Conservation (phyloP, 768 basidiomycete genomes). For the Boletus vinaceobasis region DNA sequence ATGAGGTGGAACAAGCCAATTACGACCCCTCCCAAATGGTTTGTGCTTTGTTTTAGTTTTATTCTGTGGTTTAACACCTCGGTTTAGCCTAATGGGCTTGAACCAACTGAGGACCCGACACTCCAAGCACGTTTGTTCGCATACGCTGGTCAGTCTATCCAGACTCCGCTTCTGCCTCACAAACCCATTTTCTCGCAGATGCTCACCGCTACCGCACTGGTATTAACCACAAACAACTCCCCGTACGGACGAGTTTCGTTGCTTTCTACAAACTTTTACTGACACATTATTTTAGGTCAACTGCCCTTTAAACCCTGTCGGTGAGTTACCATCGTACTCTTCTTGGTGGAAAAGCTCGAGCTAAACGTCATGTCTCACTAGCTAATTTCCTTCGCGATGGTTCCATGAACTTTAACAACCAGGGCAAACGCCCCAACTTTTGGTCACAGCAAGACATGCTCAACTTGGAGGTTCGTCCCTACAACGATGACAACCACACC, state of each 20-base stretch:
- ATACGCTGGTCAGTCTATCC: slow-evolving; percentile 41
- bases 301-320: slow-evolving; percentile 36
- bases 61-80: background rate
- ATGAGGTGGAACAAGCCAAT: slow-evolving; percentile 42
- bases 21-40: slow-evolving; percentile 52
- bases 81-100: slow-evolving; percentile 33
- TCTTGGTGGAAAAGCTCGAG: too few relatives aligned
- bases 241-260: slow-evolving; percentile 16
- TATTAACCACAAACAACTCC: slow-evolving; percentile 38
- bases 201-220: slow-evolving; percentile 40
- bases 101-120: slow-evolving; percentile 54
- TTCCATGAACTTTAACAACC: slow-evolving; percentile 35
- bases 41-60: background rate
- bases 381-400: slow-evolving; percentile 41
- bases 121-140: slow-evolving; percentile 57
- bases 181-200: slow-evolving; percentile 17
- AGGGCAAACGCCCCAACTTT: slow-evolving; percentile 40
- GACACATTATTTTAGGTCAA: slow-evolving; percentile 26
- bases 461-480: slow-evolving; percentile 31
- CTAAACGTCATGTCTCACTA: background rate
- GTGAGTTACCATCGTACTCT: slow-evolving; percentile 17
- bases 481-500: slow-evolving; percentile 39
- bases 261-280: background rate
- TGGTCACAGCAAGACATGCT: slow-evolving; percentile 35
- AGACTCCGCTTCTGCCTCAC: background rate